phyloP scores from a whole-genome alignment of 2,329 filamentous ascomycete species.

The Penicillium sp. region DNA sequence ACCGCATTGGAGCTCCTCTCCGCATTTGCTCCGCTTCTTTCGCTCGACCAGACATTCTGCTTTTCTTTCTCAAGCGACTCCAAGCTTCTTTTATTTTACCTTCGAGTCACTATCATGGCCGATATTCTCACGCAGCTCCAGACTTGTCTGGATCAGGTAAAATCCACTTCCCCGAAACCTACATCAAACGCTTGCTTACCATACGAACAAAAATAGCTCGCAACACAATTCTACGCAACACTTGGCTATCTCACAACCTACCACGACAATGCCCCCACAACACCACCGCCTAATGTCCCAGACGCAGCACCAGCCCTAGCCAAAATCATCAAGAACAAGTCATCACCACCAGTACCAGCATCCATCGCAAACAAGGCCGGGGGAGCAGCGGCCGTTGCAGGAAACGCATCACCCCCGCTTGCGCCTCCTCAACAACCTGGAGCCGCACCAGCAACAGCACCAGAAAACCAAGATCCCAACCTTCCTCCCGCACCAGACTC shows the following conservation, averaged over 20 bases:
- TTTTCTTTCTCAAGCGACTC: not conserved
- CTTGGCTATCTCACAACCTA: slow-evolving; percentile 42
- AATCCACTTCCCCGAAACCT: not conserved
- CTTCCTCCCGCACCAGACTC: slow-evolving; percentile 35
- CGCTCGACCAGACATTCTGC: not conserved
- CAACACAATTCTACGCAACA: slow-evolving; percentile 46
- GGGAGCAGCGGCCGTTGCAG: slow-evolving; percentile 10
- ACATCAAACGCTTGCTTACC: not conserved
- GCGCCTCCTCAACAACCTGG: slow-evolving; percentile 19
- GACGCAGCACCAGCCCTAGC: slow-evolving; percentile 32
- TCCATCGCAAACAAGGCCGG: slow-evolving; percentile 16
- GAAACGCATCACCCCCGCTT: slow-evolving; percentile 17
- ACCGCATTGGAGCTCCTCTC: slow-evolving; percentile 22
- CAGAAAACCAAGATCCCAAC: slow-evolving; percentile 22
- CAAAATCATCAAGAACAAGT: slow-evolving; percentile 36
- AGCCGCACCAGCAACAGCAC: slow-evolving; percentile 9
- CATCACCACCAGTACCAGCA: slow-evolving; percentile 29
- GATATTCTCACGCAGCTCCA: slow-evolving; percentile 45
- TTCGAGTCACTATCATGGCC: slow-evolving; percentile 27
- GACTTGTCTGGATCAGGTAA: slow-evolving; percentile 44
- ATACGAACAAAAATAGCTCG: slow-evolving; percentile 28
- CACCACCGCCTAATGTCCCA: slow-evolving; percentile 24
- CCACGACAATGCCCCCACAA: slow-evolving; percentile 38
- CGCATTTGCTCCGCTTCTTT: slow-evolving; percentile 15
- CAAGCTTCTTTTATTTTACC: not conserved